Conservation (phyloP, 768 basidiomycete genomes). For the Clathrus columnatus region DNA sequence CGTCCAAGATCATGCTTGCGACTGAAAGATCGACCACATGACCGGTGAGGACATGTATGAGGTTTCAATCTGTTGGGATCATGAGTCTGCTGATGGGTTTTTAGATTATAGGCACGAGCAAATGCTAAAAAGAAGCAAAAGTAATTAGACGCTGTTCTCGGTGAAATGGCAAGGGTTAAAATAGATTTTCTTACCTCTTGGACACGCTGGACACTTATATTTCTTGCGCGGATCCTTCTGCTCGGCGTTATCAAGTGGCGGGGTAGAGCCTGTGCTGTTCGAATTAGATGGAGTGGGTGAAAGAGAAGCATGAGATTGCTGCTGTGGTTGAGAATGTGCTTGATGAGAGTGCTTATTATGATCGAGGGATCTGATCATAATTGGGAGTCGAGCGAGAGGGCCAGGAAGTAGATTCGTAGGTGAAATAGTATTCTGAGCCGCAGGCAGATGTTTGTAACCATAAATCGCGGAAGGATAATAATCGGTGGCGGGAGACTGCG, state of each 20-base stretch:
- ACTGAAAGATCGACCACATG: conserved; percentile 86
- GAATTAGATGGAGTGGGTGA: conserved; percentile 3
- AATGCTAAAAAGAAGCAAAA: conserved; percentile 47
- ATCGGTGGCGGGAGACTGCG: not conserved
- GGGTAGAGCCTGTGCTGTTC: conserved; percentile 24
- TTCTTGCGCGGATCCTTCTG: conserved; percentile 67
- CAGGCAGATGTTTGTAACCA: conserved; percentile 3
- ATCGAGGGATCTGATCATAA: not conserved
- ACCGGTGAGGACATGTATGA: conserved; percentile 75
- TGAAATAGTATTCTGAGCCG: conserved; percentile 9
- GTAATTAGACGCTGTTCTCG: conserved; percentile 3
- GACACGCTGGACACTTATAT: conserved; percentile 68
- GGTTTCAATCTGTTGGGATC: conserved; percentile 88
- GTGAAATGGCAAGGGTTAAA: conserved; percentile 1
- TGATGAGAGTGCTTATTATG: not conserved
- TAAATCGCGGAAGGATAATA: conserved; percentile 6
- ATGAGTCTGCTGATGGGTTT: conserved; percentile 93
- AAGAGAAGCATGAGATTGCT: not conserved
- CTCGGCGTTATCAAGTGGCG: conserved; percentile 30
- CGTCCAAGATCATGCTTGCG: conserved; percentile 91
- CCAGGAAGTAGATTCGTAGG: conserved; percentile 4
- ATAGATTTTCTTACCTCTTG: conserved; percentile 61
- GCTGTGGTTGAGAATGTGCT: not conserved
- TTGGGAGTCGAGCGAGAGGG: not conserved
- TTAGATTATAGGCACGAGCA: conserved; percentile 88